These are phyloP conservation scores for Antarctomyces pellizariae DNA, from an alignment of 495 filamentous ascomycete species.

Conservation along the genomic window DNA sequence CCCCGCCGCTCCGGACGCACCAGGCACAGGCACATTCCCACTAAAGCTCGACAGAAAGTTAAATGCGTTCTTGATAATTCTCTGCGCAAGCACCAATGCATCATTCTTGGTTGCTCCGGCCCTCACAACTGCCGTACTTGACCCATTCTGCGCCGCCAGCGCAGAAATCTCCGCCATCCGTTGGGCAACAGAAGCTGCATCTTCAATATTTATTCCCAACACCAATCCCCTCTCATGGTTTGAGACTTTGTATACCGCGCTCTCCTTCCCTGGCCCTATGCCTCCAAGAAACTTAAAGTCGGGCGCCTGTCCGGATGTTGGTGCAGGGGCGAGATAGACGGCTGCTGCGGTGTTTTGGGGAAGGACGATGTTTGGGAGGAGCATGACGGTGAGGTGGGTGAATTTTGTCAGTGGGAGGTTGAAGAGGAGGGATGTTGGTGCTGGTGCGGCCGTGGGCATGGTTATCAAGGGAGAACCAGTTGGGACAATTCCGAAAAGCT, in stretches of 20 bases:
- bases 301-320: slow-evolving; percentile 15
- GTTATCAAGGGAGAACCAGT: slow-evolving; percentile 25
- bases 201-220: slow-evolving; percentile 69
- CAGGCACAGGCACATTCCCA: slow-evolving; percentile 17
- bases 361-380: slow-evolving; percentile 55
- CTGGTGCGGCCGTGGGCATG: slow-evolving; percentile 17
- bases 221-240: slow-evolving; percentile 23
- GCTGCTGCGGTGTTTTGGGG: slow-evolving; percentile 60
- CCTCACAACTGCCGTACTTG: no score
- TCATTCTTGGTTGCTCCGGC: slow-evolving; percentile 11
- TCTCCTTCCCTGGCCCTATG: slow-evolving; percentile 69
- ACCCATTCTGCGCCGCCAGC: slow-evolving; percentile 12
- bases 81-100: slow-evolving; percentile 40
- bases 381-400: slow-evolving; percentile 68
- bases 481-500: slow-evolving; percentile 24
- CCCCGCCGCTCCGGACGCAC: slow-evolving; percentile 21
- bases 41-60: slow-evolving; percentile 88
- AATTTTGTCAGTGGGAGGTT: slow-evolving; percentile 24
- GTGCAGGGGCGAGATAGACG: slow-evolving; percentile 53
- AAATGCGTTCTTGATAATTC: slow-evolving; percentile 92
- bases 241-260: slow-evolving; percentile 57
- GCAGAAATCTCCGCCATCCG: slow-evolving; percentile 34
- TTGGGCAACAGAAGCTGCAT: slow-evolving; percentile 39
- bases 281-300: slow-evolving; percentile 69
- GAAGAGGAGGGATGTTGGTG: slow-evolving; percentile 20